Base-by-base conservation (phyloP, 202 grass and related monocot species). In the Musa balbisiana region DNA sequence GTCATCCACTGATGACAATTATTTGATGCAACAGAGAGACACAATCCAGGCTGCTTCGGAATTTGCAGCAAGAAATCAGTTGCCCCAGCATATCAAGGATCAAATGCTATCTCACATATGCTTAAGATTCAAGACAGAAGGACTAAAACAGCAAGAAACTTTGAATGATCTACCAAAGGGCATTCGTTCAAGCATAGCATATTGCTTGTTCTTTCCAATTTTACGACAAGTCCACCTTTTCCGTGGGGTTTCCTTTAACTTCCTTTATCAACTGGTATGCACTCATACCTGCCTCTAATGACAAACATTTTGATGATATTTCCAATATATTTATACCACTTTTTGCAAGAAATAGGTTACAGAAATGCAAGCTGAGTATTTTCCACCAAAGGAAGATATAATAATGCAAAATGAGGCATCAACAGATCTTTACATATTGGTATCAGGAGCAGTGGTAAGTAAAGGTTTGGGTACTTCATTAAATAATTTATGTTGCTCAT, bases 161-260 rank as follows among this genome's bases (percentile, higher is more conserved):
- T 53, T 72, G 69, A 72, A 71, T 53, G 69, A 66, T 27, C 63
- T 66, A 3, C 63, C 63, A 10, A 92, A 92, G 82, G 89, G 89
- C 81, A 88, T 92, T 56, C 81, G 79, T 68, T 88, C 89, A 64
- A 92, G 79, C 73, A 88, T 92, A 82, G 84, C 86, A 78, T 82
- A 82, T 63, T 82, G 55, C 69, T 88, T 89, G 53, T 92, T 92
- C 67, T 86, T 89, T 71, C 79, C 84, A 49, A 73, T 92, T 73
- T 62, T 89, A 51, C 81, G 16, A 49, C 72, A 27, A 13, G 79
- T 80, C 79, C 86, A 84, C 62, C 86, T 92, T 82, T 88, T 88
- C 77, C 79, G 82, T 78, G 89, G 84, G 82, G 79, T 92, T 80
- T 92, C 86, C n/a, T 73, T 60, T 74, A 78, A 83, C 83, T 92